These are phyloP conservation scores for Entophlyctis luteolus DNA, from an alignment of 192 early-diverging fungal species.

Conservation along the genomic window DNA sequence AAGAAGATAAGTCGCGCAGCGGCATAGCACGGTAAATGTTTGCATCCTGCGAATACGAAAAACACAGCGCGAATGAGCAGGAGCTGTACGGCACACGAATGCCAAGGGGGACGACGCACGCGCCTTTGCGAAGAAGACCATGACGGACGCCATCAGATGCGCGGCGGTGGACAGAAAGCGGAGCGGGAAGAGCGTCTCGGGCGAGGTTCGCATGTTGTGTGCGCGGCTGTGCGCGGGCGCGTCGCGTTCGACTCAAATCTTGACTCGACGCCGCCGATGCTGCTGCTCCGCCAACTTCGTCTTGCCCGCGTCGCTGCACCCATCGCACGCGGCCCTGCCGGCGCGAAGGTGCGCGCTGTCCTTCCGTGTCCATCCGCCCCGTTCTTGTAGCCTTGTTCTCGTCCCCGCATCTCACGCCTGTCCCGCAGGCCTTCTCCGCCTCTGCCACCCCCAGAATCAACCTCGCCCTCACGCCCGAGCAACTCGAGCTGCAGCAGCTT, in stretches of 20 bases:
- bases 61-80: too few species aligned
- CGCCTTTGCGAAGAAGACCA: constrained; percentile 43
- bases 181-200: constrained; percentile 31
- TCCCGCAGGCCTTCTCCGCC: background rate
- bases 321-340: too few species aligned
- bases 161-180: constrained; percentile 36
- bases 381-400: too few species aligned
- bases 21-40: constrained; percentile 38
- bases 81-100: too few species aligned
- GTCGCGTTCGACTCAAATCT: too few species aligned
- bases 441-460: background rate
- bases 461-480: constrained; percentile 67
- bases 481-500: constrained; percentile 80
- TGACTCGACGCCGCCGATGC: too few species aligned
- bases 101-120: background rate
- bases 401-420: too few species aligned
- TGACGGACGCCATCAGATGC: constrained; percentile 38
- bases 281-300: too few species aligned
- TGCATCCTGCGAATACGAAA: constrained; percentile 28
- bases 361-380: too few species aligned
- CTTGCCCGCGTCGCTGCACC: too few species aligned
- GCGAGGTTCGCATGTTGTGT: constrained; percentile 24
- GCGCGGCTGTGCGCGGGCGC: too few species aligned
- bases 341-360: too few species aligned
- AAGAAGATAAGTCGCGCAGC: constrained; percentile 26